phyloP scores from a whole-genome alignment of 352 stramenopile species.

The Phytophthora syringae region DNA sequence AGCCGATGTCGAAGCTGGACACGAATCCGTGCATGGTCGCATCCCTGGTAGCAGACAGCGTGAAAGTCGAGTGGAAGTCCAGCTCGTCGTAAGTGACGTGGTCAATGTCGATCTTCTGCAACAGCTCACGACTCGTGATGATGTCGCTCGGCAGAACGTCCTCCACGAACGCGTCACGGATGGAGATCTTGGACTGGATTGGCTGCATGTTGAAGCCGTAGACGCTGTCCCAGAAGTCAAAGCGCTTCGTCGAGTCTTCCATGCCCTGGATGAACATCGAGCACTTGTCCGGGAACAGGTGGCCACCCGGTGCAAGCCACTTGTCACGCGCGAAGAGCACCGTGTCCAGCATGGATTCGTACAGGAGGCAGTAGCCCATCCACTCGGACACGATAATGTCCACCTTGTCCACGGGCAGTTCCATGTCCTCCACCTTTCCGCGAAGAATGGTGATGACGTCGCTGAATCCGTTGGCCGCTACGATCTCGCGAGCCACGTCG shows the following conservation, averaged over 20 bases:
- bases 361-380: conserved; percentile 99
- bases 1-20: conserved; percentile 98
- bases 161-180: conserved; percentile 97
- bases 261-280: conserved; percentile 93
- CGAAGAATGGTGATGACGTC: conserved; percentile 94
- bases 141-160: conserved; percentile 91
- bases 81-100: conserved; percentile 94
- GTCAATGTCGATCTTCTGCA: conserved; percentile 90
- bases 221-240: conserved; percentile 97
- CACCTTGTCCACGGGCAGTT: conserved; percentile 94
- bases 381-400: conserved; percentile 99
- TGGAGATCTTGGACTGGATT: conserved; percentile 95
- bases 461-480: conserved; percentile 93
- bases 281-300: conserved; percentile 98
- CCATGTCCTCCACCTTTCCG: conserved; percentile 95
- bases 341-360: conserved; percentile 98
- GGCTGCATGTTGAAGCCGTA: conserved; percentile 99
- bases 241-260: conserved; percentile 67
- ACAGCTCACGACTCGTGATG: conserved; percentile 88
- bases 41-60: conserved; percentile 83
- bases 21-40: conserved; percentile 96
- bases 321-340: conserved; percentile 97
- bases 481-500: conserved; percentile 94
- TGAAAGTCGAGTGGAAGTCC: conserved; percentile 93
- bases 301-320: conserved; percentile 93